phyloP scores from a whole-genome alignment of 306 rosid species.

The Malus asiatica region DNA sequence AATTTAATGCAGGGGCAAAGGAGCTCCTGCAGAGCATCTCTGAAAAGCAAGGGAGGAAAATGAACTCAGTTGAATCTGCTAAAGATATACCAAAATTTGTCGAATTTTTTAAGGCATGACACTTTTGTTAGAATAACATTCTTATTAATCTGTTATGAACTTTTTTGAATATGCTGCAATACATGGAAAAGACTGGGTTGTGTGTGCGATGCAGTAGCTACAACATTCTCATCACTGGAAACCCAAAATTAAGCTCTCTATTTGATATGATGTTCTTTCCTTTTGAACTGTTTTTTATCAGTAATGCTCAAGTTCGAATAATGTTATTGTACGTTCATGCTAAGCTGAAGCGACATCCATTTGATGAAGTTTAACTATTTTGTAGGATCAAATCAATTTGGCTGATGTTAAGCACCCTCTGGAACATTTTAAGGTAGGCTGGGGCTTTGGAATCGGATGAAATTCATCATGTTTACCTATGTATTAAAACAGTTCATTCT shows the following conservation, averaged over 20 bases:
- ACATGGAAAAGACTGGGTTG: neutral
- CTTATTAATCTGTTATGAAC: conserved; percentile 2
- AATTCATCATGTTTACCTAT: neutral
- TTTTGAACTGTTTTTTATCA: neutral
- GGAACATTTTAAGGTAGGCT: conserved; percentile 72
- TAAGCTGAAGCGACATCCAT: neutral
- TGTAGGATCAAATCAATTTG: conserved; percentile 88
- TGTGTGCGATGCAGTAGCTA: too few species aligned
- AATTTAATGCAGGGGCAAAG: conserved; percentile 64
- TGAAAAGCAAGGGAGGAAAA: conserved; percentile 80
- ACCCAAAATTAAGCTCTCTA: neutral
- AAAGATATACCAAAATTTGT: conserved; percentile 70
- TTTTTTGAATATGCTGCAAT: neutral
- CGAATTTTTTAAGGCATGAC: conserved; percentile 70
- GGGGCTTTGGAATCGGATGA: neutral
- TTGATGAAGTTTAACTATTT: conserved; percentile 9
- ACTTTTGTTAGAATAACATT: conserved; percentile 15
- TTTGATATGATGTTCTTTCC: neutral
- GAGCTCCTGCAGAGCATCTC: conserved; percentile 78
- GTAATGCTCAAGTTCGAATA: neutral
- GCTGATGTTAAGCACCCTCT: conserved; percentile 72
- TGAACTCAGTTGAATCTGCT: conserved; percentile 75
- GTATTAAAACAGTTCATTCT: neutral
- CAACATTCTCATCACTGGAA: neutral
- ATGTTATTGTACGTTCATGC: neutral